phyloP scores from a whole-genome alignment of 371 early-diverging fungal species.

The Syncephalastrum contaminatum region DNA sequence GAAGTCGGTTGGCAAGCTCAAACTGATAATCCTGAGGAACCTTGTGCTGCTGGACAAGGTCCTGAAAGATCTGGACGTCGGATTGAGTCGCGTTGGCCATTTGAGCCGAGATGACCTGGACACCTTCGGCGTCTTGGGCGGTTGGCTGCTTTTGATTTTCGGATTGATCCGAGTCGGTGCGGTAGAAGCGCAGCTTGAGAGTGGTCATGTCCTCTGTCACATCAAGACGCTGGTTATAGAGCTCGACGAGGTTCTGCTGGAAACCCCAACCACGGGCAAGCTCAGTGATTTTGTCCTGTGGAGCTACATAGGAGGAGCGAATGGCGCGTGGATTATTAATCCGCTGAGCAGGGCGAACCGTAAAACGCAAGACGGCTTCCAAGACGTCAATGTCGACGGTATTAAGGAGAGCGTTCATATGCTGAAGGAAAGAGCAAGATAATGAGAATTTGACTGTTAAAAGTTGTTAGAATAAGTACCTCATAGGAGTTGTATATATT shows the following conservation, averaged over 20 bases:
- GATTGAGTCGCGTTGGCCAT: conserved; percentile 14
- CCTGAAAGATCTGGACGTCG: conserved; percentile 45
- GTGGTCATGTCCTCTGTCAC: conserved; percentile 53
- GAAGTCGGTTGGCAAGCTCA: conserved; percentile 76
- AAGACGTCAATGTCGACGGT: conserved; percentile 76
- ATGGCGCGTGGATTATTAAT: conserved; percentile 70
- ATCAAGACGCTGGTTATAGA: conserved; percentile 38
- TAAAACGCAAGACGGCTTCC: conserved; percentile 66
- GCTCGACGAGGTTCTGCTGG: conserved; percentile 44
- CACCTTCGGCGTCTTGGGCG: conserved; percentile 25
- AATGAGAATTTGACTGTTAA: conserved; percentile 2
- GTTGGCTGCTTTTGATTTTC: conserved; percentile 6
- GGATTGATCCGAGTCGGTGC: conserved; percentile 28
- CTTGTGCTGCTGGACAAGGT: conserved; percentile 54
- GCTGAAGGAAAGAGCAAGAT: conserved; percentile 41
- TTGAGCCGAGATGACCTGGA: conserved; percentile 25
- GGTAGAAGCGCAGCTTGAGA: conserved; percentile 66
- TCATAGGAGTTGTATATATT: conserved; percentile 92
- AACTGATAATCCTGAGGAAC: conserved; percentile 80
- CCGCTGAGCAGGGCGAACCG: conserved; percentile 84
- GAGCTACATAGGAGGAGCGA: conserved; percentile 60
- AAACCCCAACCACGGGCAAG: conserved; percentile 63
- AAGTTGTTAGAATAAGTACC: no score
- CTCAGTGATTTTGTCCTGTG: conserved; percentile 63
- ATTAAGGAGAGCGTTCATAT: conserved; percentile 67